A percentile compares a stretch with the other conserved stretches of the same genome.
phyloP scores from a whole-genome alignment of 306 rosid species.

The Medicago lupulina region DNA sequence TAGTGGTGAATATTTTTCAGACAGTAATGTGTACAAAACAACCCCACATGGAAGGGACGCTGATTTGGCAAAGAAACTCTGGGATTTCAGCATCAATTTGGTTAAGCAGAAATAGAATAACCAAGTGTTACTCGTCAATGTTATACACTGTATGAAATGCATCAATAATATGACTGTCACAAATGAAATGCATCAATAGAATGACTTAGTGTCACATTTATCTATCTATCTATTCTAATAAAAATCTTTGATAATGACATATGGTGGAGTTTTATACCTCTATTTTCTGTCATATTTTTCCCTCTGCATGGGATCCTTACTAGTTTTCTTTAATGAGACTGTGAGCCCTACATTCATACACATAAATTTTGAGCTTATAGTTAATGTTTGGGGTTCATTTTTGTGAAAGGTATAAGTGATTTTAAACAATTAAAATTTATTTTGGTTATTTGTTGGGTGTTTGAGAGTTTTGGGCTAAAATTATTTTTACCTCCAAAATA shows the following conservation, averaged over 20 bases:
- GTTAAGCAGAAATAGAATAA: slow-evolving; percentile 25
- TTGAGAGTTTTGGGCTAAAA: neutral
- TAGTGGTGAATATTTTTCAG: slow-evolving; percentile 62
- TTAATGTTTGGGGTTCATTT: neutral
- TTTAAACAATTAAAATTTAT: too few relatives aligned
- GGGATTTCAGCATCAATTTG: slow-evolving; percentile 69
- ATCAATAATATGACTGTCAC: slow-evolving; percentile 21
- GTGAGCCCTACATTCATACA: neutral
- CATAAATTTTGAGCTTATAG: neutral
- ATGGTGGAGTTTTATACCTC: neutral
- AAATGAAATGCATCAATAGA: neutral
- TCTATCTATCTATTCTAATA: slow-evolving; percentile 8
- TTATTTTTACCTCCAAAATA: neutral
- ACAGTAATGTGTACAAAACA: slow-evolving; percentile 58
- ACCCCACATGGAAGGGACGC: slow-evolving; percentile 47
- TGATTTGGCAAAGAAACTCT: slow-evolving; percentile 66
- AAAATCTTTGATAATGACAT: neutral
- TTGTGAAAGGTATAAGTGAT: neutral
- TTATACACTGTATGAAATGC: neutral
- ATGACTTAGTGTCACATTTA: neutral
- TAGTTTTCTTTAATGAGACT: slow-evolving; percentile 1
- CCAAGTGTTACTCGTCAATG: neutral
- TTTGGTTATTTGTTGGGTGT: too few relatives aligned
- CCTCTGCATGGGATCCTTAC: neutral
- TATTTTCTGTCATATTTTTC: neutral